These are phyloP conservation scores for Linum lewisii DNA, from an alignment of 345 rosid species.

Conservation along the genomic window DNA sequence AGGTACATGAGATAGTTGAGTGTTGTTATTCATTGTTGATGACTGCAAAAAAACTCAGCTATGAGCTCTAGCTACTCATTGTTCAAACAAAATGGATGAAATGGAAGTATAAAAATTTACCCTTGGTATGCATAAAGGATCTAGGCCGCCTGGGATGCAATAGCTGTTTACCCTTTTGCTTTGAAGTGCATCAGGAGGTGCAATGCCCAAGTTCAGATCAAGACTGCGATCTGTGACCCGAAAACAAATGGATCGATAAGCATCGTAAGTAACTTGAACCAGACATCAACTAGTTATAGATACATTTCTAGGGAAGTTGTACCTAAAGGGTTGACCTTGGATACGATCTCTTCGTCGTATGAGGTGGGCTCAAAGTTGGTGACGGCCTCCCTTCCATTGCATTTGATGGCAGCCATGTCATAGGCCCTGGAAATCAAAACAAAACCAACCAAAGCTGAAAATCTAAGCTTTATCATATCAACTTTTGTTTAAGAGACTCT, in stretches of 20 bases:
- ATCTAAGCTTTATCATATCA: background rate
- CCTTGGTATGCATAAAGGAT: constrained; percentile 17
- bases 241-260: background rate
- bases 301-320: background rate
- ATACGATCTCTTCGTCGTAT: constrained; percentile 38
- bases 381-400: constrained; percentile 85
- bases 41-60: constrained; percentile 16
- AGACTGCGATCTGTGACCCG: constrained; percentile 32
- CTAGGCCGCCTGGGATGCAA: constrained; percentile 13
- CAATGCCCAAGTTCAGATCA: constrained; percentile 55
- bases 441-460: constrained; percentile 4
- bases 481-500: background rate
- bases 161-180: constrained; percentile 14
- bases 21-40: constrained; percentile 4
- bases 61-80: background rate
- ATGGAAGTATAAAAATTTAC: constrained; percentile 12
- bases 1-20: constrained; percentile 18
- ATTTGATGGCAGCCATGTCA: constrained; percentile 86
- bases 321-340: constrained; percentile 27
- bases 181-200: constrained; percentile 26
- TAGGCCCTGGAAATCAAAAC: constrained; percentile 52
- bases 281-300: background rate
- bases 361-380: constrained; percentile 76
- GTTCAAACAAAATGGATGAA: background rate
- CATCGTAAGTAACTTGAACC: background rate